Base-by-base conservation (phyloP, 139 green algal species). In the Trebouxia sp. region DNA sequence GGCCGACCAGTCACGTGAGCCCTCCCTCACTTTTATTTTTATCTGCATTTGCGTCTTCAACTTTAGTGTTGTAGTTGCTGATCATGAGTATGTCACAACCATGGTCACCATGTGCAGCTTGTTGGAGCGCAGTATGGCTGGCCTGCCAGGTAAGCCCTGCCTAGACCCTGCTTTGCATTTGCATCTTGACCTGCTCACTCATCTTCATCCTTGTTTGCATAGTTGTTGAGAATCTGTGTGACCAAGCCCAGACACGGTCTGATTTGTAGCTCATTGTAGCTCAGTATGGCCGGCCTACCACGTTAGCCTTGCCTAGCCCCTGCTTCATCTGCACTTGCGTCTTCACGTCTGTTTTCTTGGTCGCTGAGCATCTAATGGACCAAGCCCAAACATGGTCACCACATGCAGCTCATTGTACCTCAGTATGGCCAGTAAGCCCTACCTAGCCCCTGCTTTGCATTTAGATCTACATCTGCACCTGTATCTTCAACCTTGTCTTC, bases 1-100 rank as follows among this genome's bases (percentile, higher is more conserved):
- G 55, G 80, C 20, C 80, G 83, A 3, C 69, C 80, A 6, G 56
- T 90, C 62, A 83, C 74, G 66, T 83, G 79, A 55, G 78, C 67
- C 10, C 6, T 9, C 39, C 1, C 1, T 53, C 38, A 41, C 5
- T 24, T 20, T 41, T 42, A 30, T 20, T 32, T 24, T 24, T 37
- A n/a, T 70, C 26, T n/a, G 37, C 6, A 2, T 3, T 28, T 3
- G 50, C 4, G 22, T 17, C 50, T 28, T 58, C 4, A 22, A 58
- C 20, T 22, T 37, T 69, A n/a, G 32, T 45, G 26, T 39, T 28
- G 26, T 28, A 3, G 3, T 35, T 24, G 56, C 20, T 69, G 12
- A 39, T 39, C 37, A n/a, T 5, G n/a, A 15, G 14, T n/a, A 20
- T 11, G 1, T 32, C 56, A 5, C 56, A 15, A 32, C 12, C 20